These are phyloP conservation scores for Emergomyces pasteurianus DNA, from an alignment of 2,329 filamentous ascomycete genomes.

Conservation along the genomic window DNA sequence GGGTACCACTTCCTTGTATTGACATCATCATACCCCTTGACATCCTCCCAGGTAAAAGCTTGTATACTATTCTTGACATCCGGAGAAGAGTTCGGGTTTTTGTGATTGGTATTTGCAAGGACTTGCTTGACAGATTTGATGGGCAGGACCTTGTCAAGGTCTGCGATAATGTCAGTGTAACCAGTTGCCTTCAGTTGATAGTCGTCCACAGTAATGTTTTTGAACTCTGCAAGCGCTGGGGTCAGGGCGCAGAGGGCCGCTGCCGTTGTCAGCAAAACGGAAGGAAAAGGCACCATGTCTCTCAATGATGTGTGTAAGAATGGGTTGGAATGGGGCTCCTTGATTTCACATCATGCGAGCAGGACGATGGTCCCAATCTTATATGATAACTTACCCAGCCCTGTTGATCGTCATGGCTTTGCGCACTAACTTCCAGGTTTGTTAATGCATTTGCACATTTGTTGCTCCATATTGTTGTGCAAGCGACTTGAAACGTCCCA, in stretches of 20 bases:
- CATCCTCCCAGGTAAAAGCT: conserved; percentile 3
- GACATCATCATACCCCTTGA: conserved; percentile 18
- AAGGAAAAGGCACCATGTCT: background rate
- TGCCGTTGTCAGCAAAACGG: background rate
- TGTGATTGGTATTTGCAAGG: background rate
- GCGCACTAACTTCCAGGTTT: background rate
- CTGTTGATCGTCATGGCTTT: background rate
- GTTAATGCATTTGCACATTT: background rate
- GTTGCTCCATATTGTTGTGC: background rate
- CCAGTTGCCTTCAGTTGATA: background rate
- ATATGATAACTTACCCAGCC: background rate
- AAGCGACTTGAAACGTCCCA: background rate
- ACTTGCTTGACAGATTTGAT: conserved; percentile 2
- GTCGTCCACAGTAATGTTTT: background rate
- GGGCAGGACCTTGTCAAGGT: conserved; percentile 1
- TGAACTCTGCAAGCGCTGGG: background rate
- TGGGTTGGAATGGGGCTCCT: background rate
- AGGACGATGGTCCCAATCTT: background rate
- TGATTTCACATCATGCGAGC: background rate
- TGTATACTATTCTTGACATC: background rate
- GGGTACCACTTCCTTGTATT: conserved; percentile 24
- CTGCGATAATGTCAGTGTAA: background rate
- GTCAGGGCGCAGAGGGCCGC: conserved; percentile 2
- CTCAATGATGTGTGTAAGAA: background rate
- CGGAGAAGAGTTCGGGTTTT: background rate